Evolutionary conservation across 2,329 filamentous ascomycete species (phyloP).

Genomic region (Alternaria tenuissima): DNA sequence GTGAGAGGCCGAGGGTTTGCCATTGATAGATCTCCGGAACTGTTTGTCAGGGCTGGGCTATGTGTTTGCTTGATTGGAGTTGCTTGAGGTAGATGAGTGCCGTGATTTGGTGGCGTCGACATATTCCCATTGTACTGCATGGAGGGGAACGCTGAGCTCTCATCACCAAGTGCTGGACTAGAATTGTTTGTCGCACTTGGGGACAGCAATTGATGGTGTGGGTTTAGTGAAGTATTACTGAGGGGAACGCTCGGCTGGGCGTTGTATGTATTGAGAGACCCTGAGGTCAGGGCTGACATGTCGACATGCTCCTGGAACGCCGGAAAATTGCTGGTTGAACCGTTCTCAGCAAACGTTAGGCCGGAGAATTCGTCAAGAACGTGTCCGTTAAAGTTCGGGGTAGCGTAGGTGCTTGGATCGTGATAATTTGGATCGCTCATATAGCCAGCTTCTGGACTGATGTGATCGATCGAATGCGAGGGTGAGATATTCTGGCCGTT

Average conservation of each 20-base stretch:
- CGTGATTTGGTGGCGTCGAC: constrained; percentile 40
- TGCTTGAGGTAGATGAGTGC: constrained; percentile 30
- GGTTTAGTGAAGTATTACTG: constrained; percentile 32
- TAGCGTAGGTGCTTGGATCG: constrained; percentile 44
- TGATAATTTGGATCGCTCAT: constrained; percentile 45
- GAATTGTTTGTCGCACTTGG: constrained; percentile 48
- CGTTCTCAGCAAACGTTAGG: constrained; percentile 41
- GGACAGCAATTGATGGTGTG: constrained; percentile 46
- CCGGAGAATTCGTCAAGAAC: constrained; percentile 42
- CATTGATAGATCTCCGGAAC: constrained; percentile 40
- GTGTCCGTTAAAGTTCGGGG: constrained; percentile 42
- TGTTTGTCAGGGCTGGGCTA: constrained; percentile 51
- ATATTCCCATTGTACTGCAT: constrained; percentile 33
- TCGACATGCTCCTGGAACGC: constrained; percentile 34
- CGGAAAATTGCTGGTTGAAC: constrained; percentile 29
- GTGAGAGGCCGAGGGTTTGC: constrained; percentile 38
- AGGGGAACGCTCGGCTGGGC: constrained; percentile 36
- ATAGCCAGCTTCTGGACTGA: constrained; percentile 48
- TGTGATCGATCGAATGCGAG: constrained; percentile 49
- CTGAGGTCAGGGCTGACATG: constrained; percentile 41
- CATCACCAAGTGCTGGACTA: constrained; percentile 47
- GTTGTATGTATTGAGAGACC: constrained; percentile 41
- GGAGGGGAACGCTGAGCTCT: constrained; percentile 28
- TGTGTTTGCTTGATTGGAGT: constrained; percentile 48
- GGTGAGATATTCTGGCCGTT: constrained; percentile 47